A percentile compares a stretch with the other conserved stretches of the same genome.
These are phyloP conservation scores for Salix brachista DNA, from an alignment of 345 rosid genomes.

Conservation along the genomic window DNA sequence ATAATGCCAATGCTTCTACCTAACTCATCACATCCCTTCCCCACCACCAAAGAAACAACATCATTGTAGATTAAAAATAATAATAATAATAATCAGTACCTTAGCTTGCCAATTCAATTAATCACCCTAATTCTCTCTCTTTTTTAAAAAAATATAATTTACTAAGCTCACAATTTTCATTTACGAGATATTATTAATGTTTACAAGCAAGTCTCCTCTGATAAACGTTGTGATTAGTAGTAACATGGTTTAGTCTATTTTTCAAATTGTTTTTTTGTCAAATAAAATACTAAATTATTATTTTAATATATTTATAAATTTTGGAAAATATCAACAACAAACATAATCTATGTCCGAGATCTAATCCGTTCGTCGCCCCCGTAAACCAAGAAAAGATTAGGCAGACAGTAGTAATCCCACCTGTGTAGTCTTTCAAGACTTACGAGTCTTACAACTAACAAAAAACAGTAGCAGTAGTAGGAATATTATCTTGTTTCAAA, in stretches of 20 bases:
- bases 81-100: not conserved
- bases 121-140: no score
- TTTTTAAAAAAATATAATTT: no score
- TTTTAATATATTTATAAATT: no score
- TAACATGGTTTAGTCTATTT: no score
- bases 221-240: no score
- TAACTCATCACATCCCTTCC: conserved; percentile 14
- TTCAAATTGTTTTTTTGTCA: no score
- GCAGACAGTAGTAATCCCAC: not conserved
- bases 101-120: not conserved
- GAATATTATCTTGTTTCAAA: not conserved
- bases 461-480: not conserved
- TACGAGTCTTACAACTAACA: no score
- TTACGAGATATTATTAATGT: not conserved
- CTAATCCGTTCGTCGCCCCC: not conserved
- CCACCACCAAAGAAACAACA: conserved; percentile 3
- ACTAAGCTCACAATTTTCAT: not conserved
- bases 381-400: not conserved
- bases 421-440: not conserved
- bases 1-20: conserved; percentile 19
- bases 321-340: no score
- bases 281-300: no score
- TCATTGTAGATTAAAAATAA: not conserved
- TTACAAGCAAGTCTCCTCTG: no score
- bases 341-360: not conserved